Evolutionary conservation across 495 filamentous ascomycete genomes (phyloP).

Genomic region (Niebla homalea): DNA sequence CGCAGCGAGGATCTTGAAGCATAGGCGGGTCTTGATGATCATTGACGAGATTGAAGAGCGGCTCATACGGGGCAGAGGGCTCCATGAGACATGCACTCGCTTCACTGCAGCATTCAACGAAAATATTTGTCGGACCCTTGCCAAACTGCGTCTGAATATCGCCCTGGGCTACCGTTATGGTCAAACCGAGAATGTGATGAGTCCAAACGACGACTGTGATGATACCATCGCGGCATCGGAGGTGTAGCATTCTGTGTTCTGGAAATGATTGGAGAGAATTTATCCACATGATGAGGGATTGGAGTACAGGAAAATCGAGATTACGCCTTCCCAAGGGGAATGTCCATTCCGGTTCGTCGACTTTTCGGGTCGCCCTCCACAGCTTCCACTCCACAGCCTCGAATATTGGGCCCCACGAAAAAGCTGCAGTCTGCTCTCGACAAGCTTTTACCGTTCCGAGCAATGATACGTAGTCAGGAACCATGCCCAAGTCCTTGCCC

Average conservation of each 20-base stretch:
- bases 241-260: conserved; percentile 10
- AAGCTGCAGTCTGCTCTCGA: conserved; percentile 2
- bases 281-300: conserved; percentile 11
- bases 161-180: not conserved
- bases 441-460: conserved; percentile 5
- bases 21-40: not conserved
- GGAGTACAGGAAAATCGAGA: conserved; percentile 2
- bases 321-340: not conserved
- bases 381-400: conserved; percentile 4
- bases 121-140: not conserved
- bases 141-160: conserved; percentile 5
- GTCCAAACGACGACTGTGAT: conserved; percentile 12
- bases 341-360: too few species aligned
- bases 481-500: not conserved
- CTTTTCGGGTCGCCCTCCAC: not conserved
- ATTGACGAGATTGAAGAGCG: conserved; percentile 8
- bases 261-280: conserved; percentile 10
- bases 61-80: conserved; percentile 6
- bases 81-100: conserved; percentile 7
- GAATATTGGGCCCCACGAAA: conserved; percentile 4
- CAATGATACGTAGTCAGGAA: conserved; percentile 6
- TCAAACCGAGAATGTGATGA: conserved; percentile 12
- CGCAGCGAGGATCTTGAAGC: conserved; percentile 2
- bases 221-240: conserved; percentile 7
- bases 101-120: not conserved